Conservation (phyloP, 2,329 filamentous ascomycete genomes). For the Scedosporium boydii region DNA sequence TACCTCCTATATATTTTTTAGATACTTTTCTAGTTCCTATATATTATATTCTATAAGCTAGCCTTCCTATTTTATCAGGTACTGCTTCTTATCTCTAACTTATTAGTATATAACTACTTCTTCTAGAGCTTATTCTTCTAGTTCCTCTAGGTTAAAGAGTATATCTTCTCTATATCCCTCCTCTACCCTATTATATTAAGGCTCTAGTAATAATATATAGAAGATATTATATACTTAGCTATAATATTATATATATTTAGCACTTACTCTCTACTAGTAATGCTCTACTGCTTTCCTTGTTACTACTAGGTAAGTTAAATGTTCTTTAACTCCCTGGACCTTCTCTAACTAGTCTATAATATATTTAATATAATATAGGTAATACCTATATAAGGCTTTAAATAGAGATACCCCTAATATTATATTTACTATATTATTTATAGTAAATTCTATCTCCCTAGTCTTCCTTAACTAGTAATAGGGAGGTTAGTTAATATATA, state of each 20-base stretch:
- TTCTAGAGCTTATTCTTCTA: too few relatives aligned
- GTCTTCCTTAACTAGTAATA: neutral
- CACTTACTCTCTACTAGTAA: too few relatives aligned
- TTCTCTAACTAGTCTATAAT: neutral
- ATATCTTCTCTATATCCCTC: neutral
- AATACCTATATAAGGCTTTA: neutral
- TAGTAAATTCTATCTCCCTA: neutral
- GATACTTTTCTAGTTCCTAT: too few relatives aligned
- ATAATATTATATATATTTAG: neutral
- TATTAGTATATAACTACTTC: too few relatives aligned
- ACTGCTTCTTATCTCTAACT: too few relatives aligned
- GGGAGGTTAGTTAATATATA: neutral
- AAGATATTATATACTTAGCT: neutral
- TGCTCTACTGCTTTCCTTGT: too few relatives aligned
- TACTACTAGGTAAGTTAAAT: too few relatives aligned
- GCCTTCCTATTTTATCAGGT: too few relatives aligned
- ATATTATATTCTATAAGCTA: too few relatives aligned
- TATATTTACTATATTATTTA: neutral
- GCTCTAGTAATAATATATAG: neutral
- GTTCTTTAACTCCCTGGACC: too few relatives aligned
- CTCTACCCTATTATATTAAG: neutral
- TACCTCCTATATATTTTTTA: too few relatives aligned
- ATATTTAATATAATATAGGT: neutral
- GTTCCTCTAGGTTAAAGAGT: neutral
- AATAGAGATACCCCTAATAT: neutral